Evolutionary conservation across 345 rosid species (phyloP), one percentile per base, ranked within the genome.

Genomic region (Garcia nutans): DNA sequence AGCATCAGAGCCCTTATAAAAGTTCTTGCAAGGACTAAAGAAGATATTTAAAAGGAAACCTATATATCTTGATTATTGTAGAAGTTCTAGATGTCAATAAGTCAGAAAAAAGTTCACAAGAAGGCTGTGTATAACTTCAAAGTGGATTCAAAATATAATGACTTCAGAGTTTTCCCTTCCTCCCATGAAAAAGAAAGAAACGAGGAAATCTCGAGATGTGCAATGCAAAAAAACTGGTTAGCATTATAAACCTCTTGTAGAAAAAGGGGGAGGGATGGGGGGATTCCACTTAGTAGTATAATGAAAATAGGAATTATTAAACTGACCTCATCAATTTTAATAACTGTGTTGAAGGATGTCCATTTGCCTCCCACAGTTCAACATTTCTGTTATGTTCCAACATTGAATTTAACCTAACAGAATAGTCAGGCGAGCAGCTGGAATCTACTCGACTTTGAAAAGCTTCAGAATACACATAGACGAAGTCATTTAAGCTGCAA

Each of bases 261-360:
- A 62, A n/a, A 62, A 62, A 16, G 23, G 6, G 13, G 22, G 58
- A 17, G 13, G n/a, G 58, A 6, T 19, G n/a, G 20, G 7, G 58
- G 6, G 56, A 17, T 1, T 24, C 11, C 11, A 45, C 45, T 28
- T 73, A 44, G 56, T 42, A 47, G 15, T 10, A 45, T n/a, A 0
- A 31, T 15, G 70, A 66, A 19, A 10, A 42, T 0, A 10, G 16
- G 65, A 50, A 63, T 11, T 17, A 42, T 28, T 50, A 68, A 76
- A 80, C 84, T 74, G 66, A 88, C 93, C 87, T 91, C 92, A 88
- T 89, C 77, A 89, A 54, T 71, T 86, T 88, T 85, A 91, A 79
- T 73, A 88, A 81, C 31, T 81, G 87, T 11, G 79, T 55, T 24
- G 97, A 84, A 17, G 97, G 97, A 78, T 80, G 80, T 41, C 90